Evolutionary conservation across 164 flowering plant genomes (phyloP).

Genomic region (Tetrastigma voinierianum): DNA sequence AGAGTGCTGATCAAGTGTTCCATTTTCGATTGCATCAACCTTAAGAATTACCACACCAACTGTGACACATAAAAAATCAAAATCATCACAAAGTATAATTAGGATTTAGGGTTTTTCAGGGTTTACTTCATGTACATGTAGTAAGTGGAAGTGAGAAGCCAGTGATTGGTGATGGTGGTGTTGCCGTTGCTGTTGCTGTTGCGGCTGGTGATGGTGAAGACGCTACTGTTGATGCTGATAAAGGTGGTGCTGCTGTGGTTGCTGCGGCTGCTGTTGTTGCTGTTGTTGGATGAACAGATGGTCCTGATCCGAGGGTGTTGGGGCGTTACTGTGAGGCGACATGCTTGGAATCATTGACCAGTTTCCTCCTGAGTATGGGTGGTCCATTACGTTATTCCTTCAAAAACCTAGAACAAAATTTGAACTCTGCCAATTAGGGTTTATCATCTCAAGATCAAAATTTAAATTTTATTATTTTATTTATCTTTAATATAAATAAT

Average conservation of each 20-base stretch:
- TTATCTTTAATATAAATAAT: no score
- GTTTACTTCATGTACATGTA: conserved; percentile 38
- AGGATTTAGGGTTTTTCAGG: conserved; percentile 5
- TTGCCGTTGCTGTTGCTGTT: conserved; percentile 25
- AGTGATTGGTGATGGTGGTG: conserved; percentile 68
- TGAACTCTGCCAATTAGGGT: no score
- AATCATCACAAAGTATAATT: conserved; percentile 1
- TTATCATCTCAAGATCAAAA: no score
- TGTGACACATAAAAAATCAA: conserved; percentile 22
- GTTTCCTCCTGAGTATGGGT: conserved; percentile 49
- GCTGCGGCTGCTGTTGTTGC: no score
- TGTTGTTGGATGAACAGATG: conserved; percentile 39
- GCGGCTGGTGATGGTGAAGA: conserved; percentile 31
- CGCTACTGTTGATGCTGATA: conserved; percentile 25
- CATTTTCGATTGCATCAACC: conserved; percentile 73
- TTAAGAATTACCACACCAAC: conserved; percentile 90
- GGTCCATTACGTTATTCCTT: conserved; percentile 33
- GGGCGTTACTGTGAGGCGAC: conserved; percentile 44
- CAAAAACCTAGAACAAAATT: no score
- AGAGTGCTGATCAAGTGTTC: conserved; percentile 78
- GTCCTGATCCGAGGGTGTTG: conserved; percentile 50
- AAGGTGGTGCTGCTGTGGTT: conserved; percentile 30
- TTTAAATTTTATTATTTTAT: no score
- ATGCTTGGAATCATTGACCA: conserved; percentile 69
- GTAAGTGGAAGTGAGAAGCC: conserved; percentile 88